Base-by-base conservation (phyloP, 164 flowering plant genomes). In the Magnolia kwangsiensis region DNA sequence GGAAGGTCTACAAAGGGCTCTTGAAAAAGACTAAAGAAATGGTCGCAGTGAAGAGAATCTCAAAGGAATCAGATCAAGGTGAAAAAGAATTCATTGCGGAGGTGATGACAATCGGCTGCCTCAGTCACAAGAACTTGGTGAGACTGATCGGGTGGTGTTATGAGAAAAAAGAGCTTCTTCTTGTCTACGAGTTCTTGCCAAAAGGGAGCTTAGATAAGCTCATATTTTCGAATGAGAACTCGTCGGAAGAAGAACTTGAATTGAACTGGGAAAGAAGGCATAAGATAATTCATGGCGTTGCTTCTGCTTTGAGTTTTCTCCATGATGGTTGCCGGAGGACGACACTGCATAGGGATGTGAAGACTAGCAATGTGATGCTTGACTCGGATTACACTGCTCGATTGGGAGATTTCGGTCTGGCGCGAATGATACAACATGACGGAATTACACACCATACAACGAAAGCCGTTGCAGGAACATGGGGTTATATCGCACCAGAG, bases 161-260 rank as follows among this genome's bases (percentile, higher is more conserved):
- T 31, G 88, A 88, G 49, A 79, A 77, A 8, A 67, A 69, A 1
- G 91, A 88, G 75, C 85, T 87, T 21, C 88, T 91, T 19, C 77
- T 91, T 1, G 90, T 89, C 0, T 89, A 89, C 37, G 90, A 91
- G 72, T 86, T 63, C 87, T 87, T 88, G 91, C 91, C 92, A 0
- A 82, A 87, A 63, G 88, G 90, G 2, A 89, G 93, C 85, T 75
- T 91, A 16, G 92, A 91, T 61, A 84, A 82, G 71, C 78, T 72
- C 82, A 73, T 90, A 55, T 89, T 76, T 67, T 13, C 49, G 13
- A 79, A 81, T 1, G 79, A 76, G 10, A 76, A 66, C 16, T 7
- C 27, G 16, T 10, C 14, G 1, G 19, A 3, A 7, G 74, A 69
- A 11, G 81, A 63, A 1, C 59, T 16, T 10, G 61, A 50, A 2